Evolutionary conservation across 2,329 filamentous ascomycete species (phyloP), one percentile per base, ranked within the genome.

Genomic region (Neofusicoccum cordaticola): DNA sequence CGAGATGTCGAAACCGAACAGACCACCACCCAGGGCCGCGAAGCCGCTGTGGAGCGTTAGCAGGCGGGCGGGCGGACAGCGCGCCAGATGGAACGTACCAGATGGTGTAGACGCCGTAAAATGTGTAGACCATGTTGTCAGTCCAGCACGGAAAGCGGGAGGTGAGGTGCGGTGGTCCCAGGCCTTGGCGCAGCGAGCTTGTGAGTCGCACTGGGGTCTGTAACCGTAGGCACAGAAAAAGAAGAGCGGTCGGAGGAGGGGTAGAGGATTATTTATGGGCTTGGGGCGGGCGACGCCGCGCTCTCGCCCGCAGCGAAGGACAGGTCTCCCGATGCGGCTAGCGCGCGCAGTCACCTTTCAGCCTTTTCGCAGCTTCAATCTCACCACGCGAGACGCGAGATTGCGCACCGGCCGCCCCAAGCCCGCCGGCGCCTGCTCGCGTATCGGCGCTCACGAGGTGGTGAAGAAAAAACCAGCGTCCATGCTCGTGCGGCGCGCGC

Each of bases 1-100:
- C 6, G 80, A 82, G 65, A 85, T 84, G 71, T 86, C 84, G 69
- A 86, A 85, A 62, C 84, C 84, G 66, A 85, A 85, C 35, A 65
- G 50, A 47, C 39, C 53, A 41, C 34, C 45, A 51, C 41, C 42
- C 35, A 63, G 56, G 22, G 56, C 35, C 22, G 27, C 45, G 35
- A 51, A 57, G 17, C 53, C 51, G 37, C 41, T 65, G 27, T 37
- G 13, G 39, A 58, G 39, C 7, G 13, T 15, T 12, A 17, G 8
- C n/a, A n/a, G 11, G n/a, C 22, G 19, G 27, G 19, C 3, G 15
- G 27, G 7, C 66, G 73, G 78, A 67, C 75, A 83, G 84, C 84
- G 64, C 86, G 83, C 70, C 83, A 81, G 72, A 81, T 72, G 83
- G 82, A 69, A 86, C 84, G 61, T 76, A 77, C 73, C 84, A 86